Evolutionary conservation across 805 yeast species (phyloP).

Genomic region (Diddensiella transvaalensis): DNA sequence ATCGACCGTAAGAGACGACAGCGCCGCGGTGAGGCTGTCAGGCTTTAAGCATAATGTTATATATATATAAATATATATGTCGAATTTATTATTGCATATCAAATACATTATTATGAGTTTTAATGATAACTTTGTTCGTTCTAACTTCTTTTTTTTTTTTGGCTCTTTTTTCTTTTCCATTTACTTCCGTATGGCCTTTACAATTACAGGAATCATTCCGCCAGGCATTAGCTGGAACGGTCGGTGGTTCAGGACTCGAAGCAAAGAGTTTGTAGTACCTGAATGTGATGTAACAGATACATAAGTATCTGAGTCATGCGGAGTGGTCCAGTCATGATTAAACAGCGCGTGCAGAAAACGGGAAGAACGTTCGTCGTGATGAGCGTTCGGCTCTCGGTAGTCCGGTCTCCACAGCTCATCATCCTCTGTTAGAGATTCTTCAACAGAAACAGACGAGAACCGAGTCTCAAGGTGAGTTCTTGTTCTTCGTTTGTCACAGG

Average conservation of each 20-base stretch:
- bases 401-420: slow-evolving; percentile 43
- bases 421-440: slow-evolving; percentile 44
- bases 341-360: slow-evolving; percentile 46
- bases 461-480: slow-evolving; percentile 38
- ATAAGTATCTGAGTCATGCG: slow-evolving; percentile 26
- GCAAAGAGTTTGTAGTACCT: slow-evolving; percentile 48
- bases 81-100: background rate
- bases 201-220: slow-evolving; percentile 54
- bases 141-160: too few species aligned
- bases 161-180: slow-evolving; percentile 4
- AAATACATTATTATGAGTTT: background rate
- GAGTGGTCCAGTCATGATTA: slow-evolving; percentile 19
- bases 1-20: slow-evolving; percentile 11
- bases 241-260: slow-evolving; percentile 47
- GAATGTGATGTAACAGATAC: slow-evolving; percentile 48
- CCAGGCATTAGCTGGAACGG: slow-evolving; percentile 50
- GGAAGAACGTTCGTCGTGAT: slow-evolving; percentile 44
- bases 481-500: slow-evolving; percentile 46
- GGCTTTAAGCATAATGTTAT: background rate
- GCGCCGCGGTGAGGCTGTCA: background rate
- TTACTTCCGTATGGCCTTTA: slow-evolving; percentile 22
- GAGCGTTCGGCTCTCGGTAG: slow-evolving; percentile 40
- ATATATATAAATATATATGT: background rate
- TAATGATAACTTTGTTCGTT: too few species aligned
- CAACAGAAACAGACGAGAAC: slow-evolving; percentile 44